phyloP scores from a whole-genome alignment of 768 basidiomycete species.

The Amanita phalloides region DNA sequence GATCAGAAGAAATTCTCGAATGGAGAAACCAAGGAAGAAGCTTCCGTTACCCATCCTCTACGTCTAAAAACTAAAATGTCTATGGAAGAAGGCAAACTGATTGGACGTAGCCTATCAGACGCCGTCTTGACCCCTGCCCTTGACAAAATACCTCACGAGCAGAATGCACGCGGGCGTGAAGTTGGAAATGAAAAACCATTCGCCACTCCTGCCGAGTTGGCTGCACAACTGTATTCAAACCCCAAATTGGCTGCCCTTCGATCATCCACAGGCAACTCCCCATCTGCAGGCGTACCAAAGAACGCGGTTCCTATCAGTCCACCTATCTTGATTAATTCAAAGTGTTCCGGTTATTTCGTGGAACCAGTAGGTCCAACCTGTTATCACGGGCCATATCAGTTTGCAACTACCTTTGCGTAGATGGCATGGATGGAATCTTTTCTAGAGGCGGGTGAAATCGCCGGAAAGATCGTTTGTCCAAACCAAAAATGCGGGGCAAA shows the following conservation, averaged over 20 bases:
- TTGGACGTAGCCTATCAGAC: conserved; percentile 33
- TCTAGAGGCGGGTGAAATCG: conserved; percentile 61
- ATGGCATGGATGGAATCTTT: conserved; percentile 95
- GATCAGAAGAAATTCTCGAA: neutral
- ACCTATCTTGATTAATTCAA: conserved; percentile 65
- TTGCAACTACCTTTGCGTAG: conserved; percentile 22
- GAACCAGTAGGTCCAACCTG: conserved; percentile 62
- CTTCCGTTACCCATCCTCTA: neutral
- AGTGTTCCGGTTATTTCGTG: conserved; percentile 95
- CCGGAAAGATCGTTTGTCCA: conserved; percentile 88
- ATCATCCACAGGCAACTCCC: conserved; percentile 8
- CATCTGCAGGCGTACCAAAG: conserved; percentile 10
- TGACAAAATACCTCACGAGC: conserved; percentile 7
- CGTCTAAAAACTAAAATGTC: conserved; percentile 9
- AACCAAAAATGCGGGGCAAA: conserved; percentile 86
- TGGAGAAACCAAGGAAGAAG: neutral
- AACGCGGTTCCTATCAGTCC: conserved; percentile 30
- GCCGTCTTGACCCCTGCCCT: conserved; percentile 23
- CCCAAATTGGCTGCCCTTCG: conserved; percentile 32
- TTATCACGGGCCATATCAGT: neutral
- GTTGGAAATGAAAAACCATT: conserved; percentile 10
- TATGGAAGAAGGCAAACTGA: conserved; percentile 20
- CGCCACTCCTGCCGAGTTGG: conserved; percentile 25
- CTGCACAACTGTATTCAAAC: conserved; percentile 29
- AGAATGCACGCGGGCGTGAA: conserved; percentile 4